Base-by-base conservation (phyloP, 495 filamentous ascomycete genomes). In the Penicillium flavigenum region DNA sequence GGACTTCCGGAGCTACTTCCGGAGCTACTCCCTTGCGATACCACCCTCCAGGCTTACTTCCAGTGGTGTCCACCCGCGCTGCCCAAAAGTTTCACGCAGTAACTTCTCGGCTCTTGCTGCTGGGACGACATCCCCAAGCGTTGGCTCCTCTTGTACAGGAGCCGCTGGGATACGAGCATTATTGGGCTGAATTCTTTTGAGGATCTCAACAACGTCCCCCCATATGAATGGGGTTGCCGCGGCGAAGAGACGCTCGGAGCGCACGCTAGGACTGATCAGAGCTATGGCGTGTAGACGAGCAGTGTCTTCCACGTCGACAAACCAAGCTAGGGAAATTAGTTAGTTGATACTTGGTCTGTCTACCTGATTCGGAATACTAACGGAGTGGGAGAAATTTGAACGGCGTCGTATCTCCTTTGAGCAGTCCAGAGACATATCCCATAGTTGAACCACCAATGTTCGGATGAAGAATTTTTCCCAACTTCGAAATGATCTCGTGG, bases 251-350 rank as follows among this genome's bases (percentile, higher is more conserved):
- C 81, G 66, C 61, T 79, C 69, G 14, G 69, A 67, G 20, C 71
- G 57, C 11, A 80, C 68, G 0, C 65, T 63, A 0, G 71, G 69
- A 46, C 75, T 61, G 3, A 80, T 63, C 26, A 81, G 57, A 3
- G 75, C 79, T 10, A 75, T 73, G 4, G 82, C 69, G 54, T 83
- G 81, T 1, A 83, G 59, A 3, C 66, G 65, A 0, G 79, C 83
- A 9, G 54, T 66, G 51, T 86, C 82, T 45, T 68, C 62, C 3
- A 83, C 77, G 51, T 83, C 62, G 29, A 83, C 65, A 52, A 65
- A 71, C 34, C 61, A 75, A 57, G 72, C 57, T 64, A 34, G n/a
- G 2, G 17, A 10, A 17, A n/a, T 20, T 9, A 3, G 16, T 52
- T 16, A 41, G 22, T 16, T 22, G 1, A 41, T 22, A 16, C 1